phyloP scores from a whole-genome alignment of 371 early-diverging fungal species.

The Haplosporangium sp. region DNA sequence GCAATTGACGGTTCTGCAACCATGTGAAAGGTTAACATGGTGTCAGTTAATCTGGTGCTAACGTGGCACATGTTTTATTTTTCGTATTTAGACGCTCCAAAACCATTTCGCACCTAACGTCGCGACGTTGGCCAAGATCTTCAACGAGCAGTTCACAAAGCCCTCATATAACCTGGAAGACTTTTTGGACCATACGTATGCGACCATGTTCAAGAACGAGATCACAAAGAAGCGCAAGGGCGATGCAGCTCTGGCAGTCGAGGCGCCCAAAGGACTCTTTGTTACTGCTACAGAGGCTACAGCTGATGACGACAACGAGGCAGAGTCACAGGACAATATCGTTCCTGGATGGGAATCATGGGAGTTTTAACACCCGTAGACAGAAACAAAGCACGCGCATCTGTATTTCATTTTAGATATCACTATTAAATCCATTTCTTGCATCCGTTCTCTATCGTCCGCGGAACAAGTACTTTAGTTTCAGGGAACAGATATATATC shows the following conservation, averaged over 20 bases:
- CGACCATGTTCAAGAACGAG: slow-evolving; percentile 82
- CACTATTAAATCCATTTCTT: no score
- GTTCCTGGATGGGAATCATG: slow-evolving; percentile 50
- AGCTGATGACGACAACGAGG: slow-evolving; percentile 9
- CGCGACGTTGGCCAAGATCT: slow-evolving; percentile 84
- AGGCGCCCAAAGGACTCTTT: slow-evolving; percentile 63
- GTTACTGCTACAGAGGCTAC: slow-evolving; percentile 9
- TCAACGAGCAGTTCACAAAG: slow-evolving; percentile 87
- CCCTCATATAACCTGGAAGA: slow-evolving; percentile 90
- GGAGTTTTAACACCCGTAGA: slow-evolving; percentile 18
- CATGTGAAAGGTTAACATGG: no score
- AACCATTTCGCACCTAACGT: slow-evolving; percentile 89
- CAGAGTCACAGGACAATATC: slow-evolving; percentile 7
- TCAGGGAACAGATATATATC: no score
- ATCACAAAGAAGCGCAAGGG: slow-evolving; percentile 73
- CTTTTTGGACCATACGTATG: slow-evolving; percentile 93
- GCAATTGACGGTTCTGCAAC: no score
- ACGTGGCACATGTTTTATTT: background rate
- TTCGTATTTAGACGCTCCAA: slow-evolving; percentile 68
- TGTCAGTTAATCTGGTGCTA: background rate
- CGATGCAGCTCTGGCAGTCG: slow-evolving; percentile 75
- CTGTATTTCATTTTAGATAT: no score
- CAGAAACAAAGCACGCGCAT: background rate
- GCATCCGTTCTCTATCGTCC: no score
- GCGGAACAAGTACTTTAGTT: no score